Conservation (phyloP, 441 rosid genomes). For the Populus hybrid region DNA sequence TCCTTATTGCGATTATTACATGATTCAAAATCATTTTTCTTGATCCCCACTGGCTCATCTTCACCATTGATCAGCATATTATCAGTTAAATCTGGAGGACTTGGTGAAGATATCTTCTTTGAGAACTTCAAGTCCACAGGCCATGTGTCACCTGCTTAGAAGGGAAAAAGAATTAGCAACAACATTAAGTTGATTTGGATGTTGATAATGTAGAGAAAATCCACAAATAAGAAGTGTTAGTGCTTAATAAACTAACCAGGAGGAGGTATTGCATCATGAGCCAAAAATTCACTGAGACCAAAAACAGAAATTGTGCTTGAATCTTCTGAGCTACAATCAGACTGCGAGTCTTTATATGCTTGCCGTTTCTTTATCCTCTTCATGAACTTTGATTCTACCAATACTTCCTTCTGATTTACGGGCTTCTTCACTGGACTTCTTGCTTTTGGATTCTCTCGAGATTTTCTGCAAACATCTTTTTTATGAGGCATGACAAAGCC, state of each 20-base stretch:
- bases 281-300: constrained; percentile 34
- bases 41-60: neutral
- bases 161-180: neutral
- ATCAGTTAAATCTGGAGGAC: neutral
- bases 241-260: constrained; percentile 35
- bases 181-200: neutral
- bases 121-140: constrained; percentile 11
- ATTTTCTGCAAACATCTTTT: constrained; percentile 14
- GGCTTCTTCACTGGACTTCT: constrained; percentile 29
- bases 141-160: constrained; percentile 14
- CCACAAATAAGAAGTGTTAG: no score
- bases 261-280: constrained; percentile 27
- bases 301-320: constrained; percentile 62
- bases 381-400: constrained; percentile 28
- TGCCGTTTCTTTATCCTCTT: constrained; percentile 31
- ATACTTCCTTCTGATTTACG: constrained; percentile 29
- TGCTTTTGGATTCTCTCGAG: constrained; percentile 14
- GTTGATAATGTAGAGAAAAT: neutral
- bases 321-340: constrained; percentile 33
- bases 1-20: constrained; percentile 23
- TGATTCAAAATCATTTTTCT: constrained; percentile 3
- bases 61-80: constrained; percentile 8
- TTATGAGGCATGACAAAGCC: constrained; percentile 10
- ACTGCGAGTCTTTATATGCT: constrained; percentile 14
- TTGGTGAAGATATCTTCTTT: constrained; percentile 19